Base-by-base conservation (phyloP, 2,329 filamentous ascomycete genomes). In the Sporothrix pallida region DNA sequence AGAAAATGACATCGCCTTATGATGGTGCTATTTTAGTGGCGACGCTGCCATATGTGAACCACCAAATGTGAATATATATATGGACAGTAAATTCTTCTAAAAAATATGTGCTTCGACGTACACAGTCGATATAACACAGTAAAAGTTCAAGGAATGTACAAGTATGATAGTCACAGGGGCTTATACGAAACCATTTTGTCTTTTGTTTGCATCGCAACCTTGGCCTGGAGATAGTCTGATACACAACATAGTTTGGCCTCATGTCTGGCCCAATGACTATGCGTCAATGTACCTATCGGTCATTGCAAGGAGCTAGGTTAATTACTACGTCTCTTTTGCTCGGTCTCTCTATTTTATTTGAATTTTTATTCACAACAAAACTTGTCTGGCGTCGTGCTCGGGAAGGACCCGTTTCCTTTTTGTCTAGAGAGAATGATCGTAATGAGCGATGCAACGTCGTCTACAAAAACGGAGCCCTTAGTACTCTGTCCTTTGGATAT, bases 221-320 rank as follows among this genome's bases (percentile, higher is more conserved):
- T 48, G n/a, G 31, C 31, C 31, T 37, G 31, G 7, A 37, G 31
- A 37, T 60, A 37, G 56, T 37, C 7, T 7, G 8, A 37, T 26
- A n/a, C 17, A 48, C 42, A 37, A 15, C 42, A 67, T 15, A 2
- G 26, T 44, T 12, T 37, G 31, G 31, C 31, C 31, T 37, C 31
- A 37, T 37, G 31, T 37, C 7, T 37, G 31, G 31, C 31, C 31
- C 31, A 37, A 7, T 37, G 4, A 44, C 37, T 23, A n/a, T 37
- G 12, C 7, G 42, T 13, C 46, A 7, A 68, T 52, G 65, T 54
- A 54, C 46, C 17, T 42, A 23, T 69, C 67, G 67, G 67, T 52
- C 23, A 42, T 54, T 42, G 15, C 67, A 69, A 54, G 67, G 48
- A 54, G 67, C 48, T 54, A 8, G 67, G 67, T 42, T 69, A 2